Evolutionary conservation across 495 filamentous ascomycete genomes (phyloP), one percentile per base, ranked within the genome.

Genomic region (Neurospora pannonica): DNA sequence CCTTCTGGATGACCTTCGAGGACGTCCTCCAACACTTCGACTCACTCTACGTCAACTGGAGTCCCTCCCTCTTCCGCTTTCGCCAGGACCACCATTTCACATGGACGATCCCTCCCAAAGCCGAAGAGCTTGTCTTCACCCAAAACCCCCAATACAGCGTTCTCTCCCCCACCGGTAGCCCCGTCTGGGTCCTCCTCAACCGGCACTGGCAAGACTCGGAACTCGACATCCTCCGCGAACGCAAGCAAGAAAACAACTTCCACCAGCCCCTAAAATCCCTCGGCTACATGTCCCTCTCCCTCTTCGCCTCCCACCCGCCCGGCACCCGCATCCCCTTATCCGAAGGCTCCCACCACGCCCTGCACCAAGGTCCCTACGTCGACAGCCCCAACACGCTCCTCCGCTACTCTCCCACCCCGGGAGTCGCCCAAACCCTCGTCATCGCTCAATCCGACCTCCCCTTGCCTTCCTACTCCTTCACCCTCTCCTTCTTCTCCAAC

Each of bases 21-120:
- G 91, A 93, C 71, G 89, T 97, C 8, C 87, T 94, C 38, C 94
- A 96, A 77, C 89, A 96, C 77, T 99, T 97, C 76, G 93, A 97
- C 75, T 97, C 95, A 34, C 87, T 98, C 38, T 99, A 98, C 81
- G 84, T 98, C 62, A 99, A 98, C 81, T 99, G 97, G 97, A 97
- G 97, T 77, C 95, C 97, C 7, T 88, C 87, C 3, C 84, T 97
- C 9, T 99, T 99, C 82, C 84, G 83, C 15, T 83, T 91, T 76
- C 90, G 93, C 37, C 89, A 97, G 79, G 94, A 98, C 77, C 87
- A 94, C 72, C 96, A 99, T 81, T 97, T 98, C 81, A 83, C 87
- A 4, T 99, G 96, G 96, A 88, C 92, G 43, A 85, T 97, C 21
- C 86, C 90, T 0, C 85, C 81, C n/a, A 83, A 85, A 15, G 88